These are phyloP conservation scores for Xylaria sp. DNA, from an alignment of 2,329 filamentous ascomycete genomes.

Conservation along the genomic window DNA sequence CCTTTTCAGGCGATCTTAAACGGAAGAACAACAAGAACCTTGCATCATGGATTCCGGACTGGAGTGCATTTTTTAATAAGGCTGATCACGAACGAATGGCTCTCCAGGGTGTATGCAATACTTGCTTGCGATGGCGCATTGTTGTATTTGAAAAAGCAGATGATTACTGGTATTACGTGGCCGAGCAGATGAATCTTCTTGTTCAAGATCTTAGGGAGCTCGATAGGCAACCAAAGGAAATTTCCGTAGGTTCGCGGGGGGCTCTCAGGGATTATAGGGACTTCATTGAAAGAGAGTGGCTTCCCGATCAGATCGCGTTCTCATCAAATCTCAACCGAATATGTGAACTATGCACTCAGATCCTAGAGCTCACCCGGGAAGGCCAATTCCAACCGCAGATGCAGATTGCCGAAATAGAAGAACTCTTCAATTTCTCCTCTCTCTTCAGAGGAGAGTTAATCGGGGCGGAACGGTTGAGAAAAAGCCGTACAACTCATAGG, in stretches of 20 bases:
- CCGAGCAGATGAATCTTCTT: background rate
- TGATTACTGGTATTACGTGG: background rate
- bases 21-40: background rate
- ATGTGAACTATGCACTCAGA: background rate
- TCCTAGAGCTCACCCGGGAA: background rate
- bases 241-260: background rate
- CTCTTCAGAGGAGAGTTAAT: background rate
- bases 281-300: background rate
- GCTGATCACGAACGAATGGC: slow-evolving; percentile 1
- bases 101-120: background rate
- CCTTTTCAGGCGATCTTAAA: background rate
- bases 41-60: slow-evolving; percentile 5
- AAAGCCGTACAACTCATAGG: background rate
- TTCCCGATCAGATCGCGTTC: too few relatives aligned
- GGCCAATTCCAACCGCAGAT: background rate
- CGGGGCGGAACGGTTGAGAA: background rate
- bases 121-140: background rate
- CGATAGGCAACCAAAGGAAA: background rate
- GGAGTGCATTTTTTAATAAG: background rate
- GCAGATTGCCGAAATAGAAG: background rate
- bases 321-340: too few relatives aligned
- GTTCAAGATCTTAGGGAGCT: slow-evolving; percentile 1
- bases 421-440: background rate
- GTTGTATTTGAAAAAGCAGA: background rate
- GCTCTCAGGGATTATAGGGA: background rate